These are phyloP conservation scores for Alternaria solani DNA, from an alignment of 2,329 filamentous ascomycete species.

Conservation along the genomic window DNA sequence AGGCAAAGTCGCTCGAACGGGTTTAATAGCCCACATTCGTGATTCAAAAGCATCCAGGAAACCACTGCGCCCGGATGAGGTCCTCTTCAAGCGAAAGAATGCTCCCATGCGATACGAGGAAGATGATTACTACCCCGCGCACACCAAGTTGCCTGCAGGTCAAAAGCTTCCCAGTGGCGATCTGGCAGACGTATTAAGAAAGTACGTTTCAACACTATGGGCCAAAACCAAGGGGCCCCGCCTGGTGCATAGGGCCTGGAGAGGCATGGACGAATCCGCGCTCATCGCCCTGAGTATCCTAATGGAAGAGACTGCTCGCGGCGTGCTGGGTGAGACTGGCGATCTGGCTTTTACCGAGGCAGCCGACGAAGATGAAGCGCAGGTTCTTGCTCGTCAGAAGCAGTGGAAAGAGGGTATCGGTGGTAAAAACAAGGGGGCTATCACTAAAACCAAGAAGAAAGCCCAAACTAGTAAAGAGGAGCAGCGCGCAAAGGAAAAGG, in stretches of 20 bases:
- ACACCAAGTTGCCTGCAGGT: conserved; percentile 63
- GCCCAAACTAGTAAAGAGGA: neutral
- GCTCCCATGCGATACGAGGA: conserved; percentile 75
- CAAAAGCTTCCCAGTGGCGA: conserved; percentile 71
- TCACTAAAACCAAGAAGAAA: neutral
- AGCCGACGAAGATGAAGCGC: conserved; percentile 37
- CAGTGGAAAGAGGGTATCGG: neutral
- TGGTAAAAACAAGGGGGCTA: neutral
- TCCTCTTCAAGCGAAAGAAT: conserved; percentile 70
- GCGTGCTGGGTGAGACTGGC: conserved; percentile 69
- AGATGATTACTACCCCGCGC: conserved; percentile 74
- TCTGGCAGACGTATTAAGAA: conserved; percentile 72
- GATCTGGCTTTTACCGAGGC: conserved; percentile 75
- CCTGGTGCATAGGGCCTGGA: conserved; percentile 51
- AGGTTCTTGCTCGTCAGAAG: neutral
- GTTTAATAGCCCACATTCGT: conserved; percentile 57
- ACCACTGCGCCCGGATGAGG: conserved; percentile 71
- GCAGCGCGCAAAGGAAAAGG: neutral
- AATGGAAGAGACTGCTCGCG: conserved; percentile 72
- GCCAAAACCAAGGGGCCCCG: conserved; percentile 33
- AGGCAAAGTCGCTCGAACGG: conserved; percentile 28
- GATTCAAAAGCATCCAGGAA: conserved; percentile 42
- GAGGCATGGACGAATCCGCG: conserved; percentile 80
- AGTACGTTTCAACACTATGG: conserved; percentile 74
- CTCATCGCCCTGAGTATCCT: conserved; percentile 78